These are phyloP conservation scores for Moricandia moricandioides DNA, from an alignment of 345 rosid genomes.

Conservation along the genomic window DNA sequence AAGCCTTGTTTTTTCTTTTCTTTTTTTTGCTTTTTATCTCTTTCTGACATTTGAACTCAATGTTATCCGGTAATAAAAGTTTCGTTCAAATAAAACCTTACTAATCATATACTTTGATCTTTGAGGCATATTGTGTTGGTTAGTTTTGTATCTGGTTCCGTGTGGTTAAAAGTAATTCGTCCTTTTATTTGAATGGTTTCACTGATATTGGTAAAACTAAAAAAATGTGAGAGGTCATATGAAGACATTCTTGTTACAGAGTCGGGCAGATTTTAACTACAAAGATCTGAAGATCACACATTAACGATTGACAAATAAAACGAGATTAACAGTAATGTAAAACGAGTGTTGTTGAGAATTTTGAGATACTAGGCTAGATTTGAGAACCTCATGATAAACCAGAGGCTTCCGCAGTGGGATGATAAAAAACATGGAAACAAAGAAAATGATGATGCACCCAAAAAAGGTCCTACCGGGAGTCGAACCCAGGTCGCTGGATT, in stretches of 20 bases:
- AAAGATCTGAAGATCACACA: not conserved
- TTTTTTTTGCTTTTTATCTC: not conserved
- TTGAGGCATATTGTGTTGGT: not conserved
- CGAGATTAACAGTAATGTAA: not conserved
- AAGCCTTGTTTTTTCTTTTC: not conserved
- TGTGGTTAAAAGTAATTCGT: not conserved
- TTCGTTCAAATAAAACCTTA: not conserved
- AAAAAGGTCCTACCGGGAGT: slow-evolving; percentile 17
- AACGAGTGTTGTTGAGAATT: not conserved
- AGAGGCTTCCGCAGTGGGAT: slow-evolving; percentile 53
- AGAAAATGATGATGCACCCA: not conserved
- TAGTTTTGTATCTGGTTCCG: not conserved
- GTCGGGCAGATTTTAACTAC: too few species aligned
- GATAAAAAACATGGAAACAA: not conserved
- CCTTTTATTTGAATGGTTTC: not conserved
- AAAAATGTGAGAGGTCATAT: not conserved
- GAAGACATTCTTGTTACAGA: not conserved
- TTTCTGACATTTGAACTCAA: not conserved
- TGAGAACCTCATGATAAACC: slow-evolving; percentile 43
- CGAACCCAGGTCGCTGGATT: slow-evolving; percentile 78
- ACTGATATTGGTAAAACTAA: not conserved
- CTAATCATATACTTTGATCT: not conserved
- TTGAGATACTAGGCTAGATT: slow-evolving; percentile 48
- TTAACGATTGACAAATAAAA: not conserved
- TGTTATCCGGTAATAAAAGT: not conserved